These are phyloP conservation scores for Eutrema heterophyllum DNA, from an alignment of 345 rosid species.

Conservation along the genomic window DNA sequence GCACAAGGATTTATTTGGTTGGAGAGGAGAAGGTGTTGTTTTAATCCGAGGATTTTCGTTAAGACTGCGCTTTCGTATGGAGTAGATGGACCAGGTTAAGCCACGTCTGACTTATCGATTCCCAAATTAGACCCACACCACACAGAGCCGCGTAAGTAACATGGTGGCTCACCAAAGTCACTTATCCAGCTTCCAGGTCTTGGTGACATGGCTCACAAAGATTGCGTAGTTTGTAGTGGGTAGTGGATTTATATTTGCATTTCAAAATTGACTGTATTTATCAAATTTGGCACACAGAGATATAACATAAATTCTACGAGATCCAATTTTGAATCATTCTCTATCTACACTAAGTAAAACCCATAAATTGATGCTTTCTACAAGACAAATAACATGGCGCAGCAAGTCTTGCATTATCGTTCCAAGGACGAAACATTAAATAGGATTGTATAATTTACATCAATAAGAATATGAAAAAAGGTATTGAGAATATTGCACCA, in stretches of 20 bases:
- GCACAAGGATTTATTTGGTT: slow-evolving; percentile 29
- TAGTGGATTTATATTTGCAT: background rate
- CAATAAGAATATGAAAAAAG: background rate
- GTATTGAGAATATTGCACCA: slow-evolving; percentile 14
- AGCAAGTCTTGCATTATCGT: slow-evolving; percentile 11
- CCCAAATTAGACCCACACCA: background rate
- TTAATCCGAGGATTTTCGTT: slow-evolving; percentile 2
- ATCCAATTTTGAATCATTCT: background rate
- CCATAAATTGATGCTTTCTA: background rate
- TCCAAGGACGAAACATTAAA: slow-evolving; percentile 6
- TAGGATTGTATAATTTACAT: slow-evolving; percentile 17
- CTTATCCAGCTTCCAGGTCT: background rate
- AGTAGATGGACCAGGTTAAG: slow-evolving; percentile 32
- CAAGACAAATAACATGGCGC: slow-evolving; percentile 15
- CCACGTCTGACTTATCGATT: slow-evolving; percentile 37
- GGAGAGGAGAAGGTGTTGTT: slow-evolving; percentile 36
- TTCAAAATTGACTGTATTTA: background rate
- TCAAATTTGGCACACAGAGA: background rate
- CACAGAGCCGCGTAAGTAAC: background rate
- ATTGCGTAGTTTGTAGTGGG: background rate
- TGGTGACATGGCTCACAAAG: background rate
- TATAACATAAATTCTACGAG: background rate
- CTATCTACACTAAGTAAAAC: background rate
- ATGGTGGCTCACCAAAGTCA: background rate
- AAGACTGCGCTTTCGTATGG: background rate